Conservation (phyloP, 768 basidiomycete genomes). For the Phaeolepiota aurea region DNA sequence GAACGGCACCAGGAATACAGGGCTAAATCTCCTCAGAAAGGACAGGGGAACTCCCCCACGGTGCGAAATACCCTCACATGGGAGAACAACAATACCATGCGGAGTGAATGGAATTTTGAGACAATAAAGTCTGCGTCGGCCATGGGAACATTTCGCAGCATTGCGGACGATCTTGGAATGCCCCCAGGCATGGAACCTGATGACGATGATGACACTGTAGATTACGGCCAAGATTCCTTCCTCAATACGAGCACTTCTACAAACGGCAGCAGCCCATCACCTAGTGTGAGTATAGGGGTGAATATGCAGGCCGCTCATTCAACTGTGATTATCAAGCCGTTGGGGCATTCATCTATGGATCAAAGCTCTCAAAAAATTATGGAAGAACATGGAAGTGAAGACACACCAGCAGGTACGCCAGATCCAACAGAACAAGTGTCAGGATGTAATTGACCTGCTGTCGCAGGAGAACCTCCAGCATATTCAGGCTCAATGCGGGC, state of each 20-base stretch:
- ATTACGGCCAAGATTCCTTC: constrained; percentile 23
- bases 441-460: constrained; percentile 14
- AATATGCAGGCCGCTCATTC: constrained; percentile 55
- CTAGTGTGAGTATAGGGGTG: constrained; percentile 32
- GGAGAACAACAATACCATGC: constrained; percentile 70
- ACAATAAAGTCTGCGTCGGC: constrained; percentile 65
- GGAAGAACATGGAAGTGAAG: constrained; percentile 25
- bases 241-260: constrained; percentile 57
- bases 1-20: constrained; percentile 81
- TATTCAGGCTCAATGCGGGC: constrained; percentile 62
- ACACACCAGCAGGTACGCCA: constrained; percentile 32
- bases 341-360: constrained; percentile 26
- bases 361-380: constrained; percentile 19
- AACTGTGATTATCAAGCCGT: constrained; percentile 60
- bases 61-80: constrained; percentile 51
- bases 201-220: constrained; percentile 41
- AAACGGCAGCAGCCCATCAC: constrained; percentile 51
- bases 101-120: constrained; percentile 95
- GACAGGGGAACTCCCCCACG: constrained; percentile 49
- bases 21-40: constrained; percentile 48
- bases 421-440: constrained; percentile 8
- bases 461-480: constrained; percentile 62
- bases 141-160: constrained; percentile 72
- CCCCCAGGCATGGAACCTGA: constrained; percentile 51
- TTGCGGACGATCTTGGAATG: constrained; percentile 56